Evolutionary conservation across 352 stramenopile species (phyloP), one percentile per base, ranked within the genome.

Genomic region (Aphanomyces astaci): DNA sequence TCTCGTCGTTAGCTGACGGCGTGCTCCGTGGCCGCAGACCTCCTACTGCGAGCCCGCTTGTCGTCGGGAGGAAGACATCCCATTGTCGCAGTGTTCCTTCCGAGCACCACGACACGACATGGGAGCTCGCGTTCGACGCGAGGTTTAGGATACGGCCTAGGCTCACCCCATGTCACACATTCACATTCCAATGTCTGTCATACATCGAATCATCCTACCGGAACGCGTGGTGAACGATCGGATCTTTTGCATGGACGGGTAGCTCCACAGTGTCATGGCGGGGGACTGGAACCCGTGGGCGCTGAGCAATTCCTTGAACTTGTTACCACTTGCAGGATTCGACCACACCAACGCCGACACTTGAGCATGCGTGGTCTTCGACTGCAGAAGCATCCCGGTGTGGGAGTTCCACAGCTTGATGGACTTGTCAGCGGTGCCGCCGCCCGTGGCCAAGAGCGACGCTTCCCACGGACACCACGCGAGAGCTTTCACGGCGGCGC

Each of bases 281-380:
- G 36, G 32, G 2, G 56, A 46, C 4, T 45, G 13, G 31, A 53
- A 53, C n/a, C 56, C 56, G 39, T 33, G 31, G 4, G 36, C 56
- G 19, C 32, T 65, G 5, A 65, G 31, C 19, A 65, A 33, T 51
- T 65, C 56, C 19, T 65, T 49, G 19, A 39, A 25, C 25, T 51
- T 39, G 22, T 43, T 43, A 15, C 36, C 36, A 15, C 36, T 43
- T 15, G 7, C 7, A 43, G 36, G 36, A 43, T 4, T 0, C 56
- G 56, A 22, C 36, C 56, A 65, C 1, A 65, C 32, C 24, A 65
- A 39, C n/a, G 56, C 56, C 19, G 56, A 65, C 15, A 65, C 56
- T 32, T 65, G 56, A 4, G 31, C 56, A 15, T 65, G n/a, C 22
- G 56, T 53, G 10, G n/a, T 10, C 17, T 32, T 51, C 3, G 56